Evolutionary conservation across 768 basidiomycete genomes (phyloP).

Genomic region (Lanmaoa pseudosensibilis): DNA sequence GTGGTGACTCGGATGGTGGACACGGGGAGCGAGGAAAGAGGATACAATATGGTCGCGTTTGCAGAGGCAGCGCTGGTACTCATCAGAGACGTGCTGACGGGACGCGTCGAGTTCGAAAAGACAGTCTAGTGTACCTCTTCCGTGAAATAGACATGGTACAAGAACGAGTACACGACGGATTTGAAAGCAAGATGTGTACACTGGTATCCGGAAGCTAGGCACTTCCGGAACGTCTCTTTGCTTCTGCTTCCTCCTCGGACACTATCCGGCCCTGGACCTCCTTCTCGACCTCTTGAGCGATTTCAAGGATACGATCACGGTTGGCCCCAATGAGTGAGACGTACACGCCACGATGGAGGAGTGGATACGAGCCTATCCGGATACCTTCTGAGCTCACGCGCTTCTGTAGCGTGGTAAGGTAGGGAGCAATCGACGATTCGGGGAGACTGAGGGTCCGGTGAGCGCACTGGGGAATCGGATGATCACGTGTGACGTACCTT

Average conservation of each 20-base stretch:
- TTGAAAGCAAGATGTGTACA: too few relatives aligned
- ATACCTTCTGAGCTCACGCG: constrained; percentile 74
- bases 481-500: constrained; percentile 53
- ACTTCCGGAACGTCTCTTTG: constrained; percentile 40
- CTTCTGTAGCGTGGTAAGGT: constrained; percentile 72
- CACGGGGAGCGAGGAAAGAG: not conserved
- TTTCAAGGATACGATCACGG: constrained; percentile 47
- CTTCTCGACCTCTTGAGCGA: constrained; percentile 63
- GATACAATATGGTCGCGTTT: not conserved
- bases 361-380: constrained; percentile 78
- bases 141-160: not conserved
- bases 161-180: too few relatives aligned
- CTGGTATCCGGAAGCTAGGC: not conserved
- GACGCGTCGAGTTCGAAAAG: not conserved
- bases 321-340: constrained; percentile 57
- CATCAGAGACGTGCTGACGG: not conserved
- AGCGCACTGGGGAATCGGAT: too few relatives aligned
- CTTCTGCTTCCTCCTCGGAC: constrained; percentile 64
- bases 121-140: not conserved
- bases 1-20: not conserved
- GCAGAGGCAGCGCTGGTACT: not conserved
- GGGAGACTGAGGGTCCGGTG: too few relatives aligned
- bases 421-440: constrained; percentile 88
- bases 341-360: constrained; percentile 58
- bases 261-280: constrained; percentile 58